These are phyloP conservation scores for Kluyveromyces wickerhamii DNA, from an alignment of 805 yeast species.

Conservation along the genomic window DNA sequence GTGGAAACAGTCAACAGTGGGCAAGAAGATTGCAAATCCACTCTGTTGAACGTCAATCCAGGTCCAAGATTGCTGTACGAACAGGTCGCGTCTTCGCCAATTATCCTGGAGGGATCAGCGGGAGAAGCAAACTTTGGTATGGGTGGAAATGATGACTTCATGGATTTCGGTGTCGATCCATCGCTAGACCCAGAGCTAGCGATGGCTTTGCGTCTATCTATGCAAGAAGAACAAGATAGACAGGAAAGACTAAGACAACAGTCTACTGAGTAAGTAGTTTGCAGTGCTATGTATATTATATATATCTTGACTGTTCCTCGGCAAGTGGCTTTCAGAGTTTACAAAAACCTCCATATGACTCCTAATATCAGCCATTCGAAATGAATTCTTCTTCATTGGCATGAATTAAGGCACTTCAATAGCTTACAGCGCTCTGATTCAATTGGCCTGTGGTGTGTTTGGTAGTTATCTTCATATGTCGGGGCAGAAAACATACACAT, in stretches of 20 bases:
- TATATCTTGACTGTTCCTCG: too few species aligned
- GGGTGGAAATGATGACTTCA: constrained; percentile 42
- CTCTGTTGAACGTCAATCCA: constrained; percentile 79
- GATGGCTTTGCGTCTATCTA: constrained; percentile 83
- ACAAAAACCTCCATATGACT: too few species aligned
- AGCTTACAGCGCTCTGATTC: too few species aligned
- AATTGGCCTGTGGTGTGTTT: too few species aligned
- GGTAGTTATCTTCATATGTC: too few species aligned
- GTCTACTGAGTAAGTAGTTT: too few species aligned
- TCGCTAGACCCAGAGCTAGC: constrained; percentile 96
- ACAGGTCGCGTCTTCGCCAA: constrained; percentile 66
- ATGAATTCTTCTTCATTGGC: too few species aligned
- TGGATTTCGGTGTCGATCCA: constrained; percentile 74
- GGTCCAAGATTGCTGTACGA: constrained; percentile 82
- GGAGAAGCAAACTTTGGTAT: constrained; percentile 35
- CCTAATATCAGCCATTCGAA: too few species aligned
- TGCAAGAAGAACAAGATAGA: constrained; percentile 91
- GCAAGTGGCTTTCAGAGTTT: too few species aligned
- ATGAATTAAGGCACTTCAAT: too few species aligned
- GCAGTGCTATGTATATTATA: too few species aligned
- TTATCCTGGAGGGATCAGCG: constrained; percentile 57
- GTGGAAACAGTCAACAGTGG: constrained; percentile 52
- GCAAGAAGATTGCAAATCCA: constrained; percentile 61
- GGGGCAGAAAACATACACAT: too few species aligned
- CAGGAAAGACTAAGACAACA: constrained; percentile 62